phyloP scores from a whole-genome alignment of 148 eudicot species.

The Vaccinium myrtillus region DNA sequence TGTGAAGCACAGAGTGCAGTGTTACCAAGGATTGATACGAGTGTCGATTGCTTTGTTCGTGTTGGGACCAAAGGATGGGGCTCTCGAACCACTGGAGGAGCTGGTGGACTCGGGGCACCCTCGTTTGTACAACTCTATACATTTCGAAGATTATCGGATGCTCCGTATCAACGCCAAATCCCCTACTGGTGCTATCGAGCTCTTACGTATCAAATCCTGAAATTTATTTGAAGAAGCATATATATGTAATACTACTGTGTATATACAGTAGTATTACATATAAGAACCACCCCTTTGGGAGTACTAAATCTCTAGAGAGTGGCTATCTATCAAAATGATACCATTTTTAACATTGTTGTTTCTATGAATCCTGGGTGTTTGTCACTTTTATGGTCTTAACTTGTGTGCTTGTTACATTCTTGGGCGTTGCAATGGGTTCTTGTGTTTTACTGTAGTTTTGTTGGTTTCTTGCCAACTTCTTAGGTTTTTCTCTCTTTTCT shows the following conservation, averaged over 20 bases:
- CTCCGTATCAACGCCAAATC: background rate
- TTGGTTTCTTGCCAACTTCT: too few relatives aligned
- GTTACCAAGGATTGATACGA: conserved; percentile 16
- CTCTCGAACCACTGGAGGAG: background rate
- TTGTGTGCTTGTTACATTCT: too few relatives aligned
- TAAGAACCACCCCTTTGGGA: background rate
- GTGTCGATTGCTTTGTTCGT: conserved; percentile 8
- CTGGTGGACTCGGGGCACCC: background rate
- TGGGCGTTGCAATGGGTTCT: too few relatives aligned
- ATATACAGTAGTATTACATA: too few relatives aligned
- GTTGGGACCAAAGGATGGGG: conserved; percentile 9
- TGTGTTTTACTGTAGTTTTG: too few relatives aligned
- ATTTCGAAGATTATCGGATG: conserved; percentile 6
- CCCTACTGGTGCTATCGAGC: background rate
- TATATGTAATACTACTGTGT: background rate
- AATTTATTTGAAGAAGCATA: background rate
- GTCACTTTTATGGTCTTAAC: too few relatives aligned
- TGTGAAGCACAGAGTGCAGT: conserved; percentile 20
- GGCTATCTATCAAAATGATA: background rate
- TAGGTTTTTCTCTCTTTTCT: too few relatives aligned
- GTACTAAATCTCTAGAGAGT: background rate
- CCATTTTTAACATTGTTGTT: too few relatives aligned
- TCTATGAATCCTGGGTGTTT: too few relatives aligned
- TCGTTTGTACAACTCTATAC: background rate
- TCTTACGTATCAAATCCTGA: conserved; percentile 2